These are phyloP conservation scores for Rusavskia elegans DNA, from an alignment of 495 filamentous ascomycete genomes.

Conservation along the genomic window DNA sequence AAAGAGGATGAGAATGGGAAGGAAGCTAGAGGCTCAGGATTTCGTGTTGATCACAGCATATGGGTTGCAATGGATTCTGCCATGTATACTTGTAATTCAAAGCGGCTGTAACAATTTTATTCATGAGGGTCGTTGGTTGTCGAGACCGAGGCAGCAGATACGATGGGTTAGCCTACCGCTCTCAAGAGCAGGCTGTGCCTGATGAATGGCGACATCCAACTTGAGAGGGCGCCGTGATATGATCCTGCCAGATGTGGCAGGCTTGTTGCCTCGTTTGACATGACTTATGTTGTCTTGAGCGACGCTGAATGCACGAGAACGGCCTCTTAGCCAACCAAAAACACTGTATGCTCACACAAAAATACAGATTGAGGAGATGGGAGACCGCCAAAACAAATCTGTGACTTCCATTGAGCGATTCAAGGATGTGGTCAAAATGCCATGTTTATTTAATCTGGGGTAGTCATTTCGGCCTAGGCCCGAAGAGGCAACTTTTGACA, in stretches of 20 bases:
- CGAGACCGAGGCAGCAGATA: no score
- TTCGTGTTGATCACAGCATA: no score
- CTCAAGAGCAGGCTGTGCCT: not conserved
- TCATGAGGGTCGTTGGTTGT: not conserved
- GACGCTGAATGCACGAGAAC: no score
- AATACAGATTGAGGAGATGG: no score
- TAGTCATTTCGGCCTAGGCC: not conserved
- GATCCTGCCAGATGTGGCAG: not conserved
- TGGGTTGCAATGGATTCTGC: no score
- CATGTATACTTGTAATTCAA: no score
- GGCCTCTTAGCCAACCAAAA: no score
- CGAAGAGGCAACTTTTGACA: not conserved
- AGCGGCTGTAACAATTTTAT: not conserved
- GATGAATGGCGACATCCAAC: not conserved
- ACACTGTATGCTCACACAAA: no score
- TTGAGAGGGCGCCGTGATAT: not conserved
- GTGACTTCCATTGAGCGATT: not conserved
- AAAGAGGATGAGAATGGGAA: not conserved
- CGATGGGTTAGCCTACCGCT: not conserved
- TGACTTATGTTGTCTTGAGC: not conserved
- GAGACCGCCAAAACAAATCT: no score
- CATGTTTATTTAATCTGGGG: not conserved
- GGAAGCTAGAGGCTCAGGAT: not conserved
- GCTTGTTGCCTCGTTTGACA: not conserved
- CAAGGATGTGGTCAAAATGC: not conserved